Percentiles rank a stretch among this genome's conserved stretches.
These are phyloP conservation scores for Dryadomyces quercivorus DNA, from an alignment of 2,329 filamentous ascomycete genomes.

Conservation along the genomic window DNA sequence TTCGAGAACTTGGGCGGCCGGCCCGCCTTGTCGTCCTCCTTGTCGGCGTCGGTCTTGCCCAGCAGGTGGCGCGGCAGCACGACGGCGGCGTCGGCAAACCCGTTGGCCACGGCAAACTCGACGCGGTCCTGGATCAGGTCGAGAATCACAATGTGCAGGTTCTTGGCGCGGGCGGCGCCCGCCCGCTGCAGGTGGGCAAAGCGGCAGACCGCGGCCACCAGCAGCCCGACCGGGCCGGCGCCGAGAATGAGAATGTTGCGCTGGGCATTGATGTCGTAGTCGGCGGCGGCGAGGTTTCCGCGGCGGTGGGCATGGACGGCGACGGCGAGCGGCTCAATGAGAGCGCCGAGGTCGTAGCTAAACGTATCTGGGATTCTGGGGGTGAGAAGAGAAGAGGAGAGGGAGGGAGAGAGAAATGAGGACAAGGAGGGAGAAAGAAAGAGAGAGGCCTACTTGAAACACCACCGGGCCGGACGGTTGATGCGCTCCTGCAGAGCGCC, in stretches of 20 bases:
- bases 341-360: conserved; percentile 39
- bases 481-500: conserved; percentile 20
- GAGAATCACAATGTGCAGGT: conserved; percentile 33
- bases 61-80: conserved; percentile 36
- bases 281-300: conserved; percentile 25
- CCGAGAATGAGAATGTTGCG: conserved; percentile 40
- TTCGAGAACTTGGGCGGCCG: conserved; percentile 27
- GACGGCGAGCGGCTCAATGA: conserved; percentile 47
- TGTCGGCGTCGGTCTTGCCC: conserved; percentile 38
- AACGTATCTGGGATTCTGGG: conserved; percentile 32
- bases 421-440: too few species aligned
- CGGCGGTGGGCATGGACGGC: conserved; percentile 44
- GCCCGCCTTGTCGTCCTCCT: conserved; percentile 36
- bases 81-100: conserved; percentile 41
- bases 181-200: conserved; percentile 21
- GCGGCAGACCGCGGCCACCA: conserved; percentile 42
- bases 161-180: conserved; percentile 22
- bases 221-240: conserved; percentile 47
- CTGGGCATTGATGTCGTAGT: conserved; percentile 14
- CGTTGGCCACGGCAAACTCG: conserved; percentile 41
- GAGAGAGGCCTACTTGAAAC: conserved; percentile 13
- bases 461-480: conserved; percentile 20
- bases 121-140: conserved; percentile 45
- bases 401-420: too few species aligned
- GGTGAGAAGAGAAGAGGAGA: not conserved